A percentile compares a stretch with the other conserved stretches of the same genome.
Evolutionary conservation across 805 yeast genomes (phyloP).

Genomic region (Lachancea thermotolerans): DNA sequence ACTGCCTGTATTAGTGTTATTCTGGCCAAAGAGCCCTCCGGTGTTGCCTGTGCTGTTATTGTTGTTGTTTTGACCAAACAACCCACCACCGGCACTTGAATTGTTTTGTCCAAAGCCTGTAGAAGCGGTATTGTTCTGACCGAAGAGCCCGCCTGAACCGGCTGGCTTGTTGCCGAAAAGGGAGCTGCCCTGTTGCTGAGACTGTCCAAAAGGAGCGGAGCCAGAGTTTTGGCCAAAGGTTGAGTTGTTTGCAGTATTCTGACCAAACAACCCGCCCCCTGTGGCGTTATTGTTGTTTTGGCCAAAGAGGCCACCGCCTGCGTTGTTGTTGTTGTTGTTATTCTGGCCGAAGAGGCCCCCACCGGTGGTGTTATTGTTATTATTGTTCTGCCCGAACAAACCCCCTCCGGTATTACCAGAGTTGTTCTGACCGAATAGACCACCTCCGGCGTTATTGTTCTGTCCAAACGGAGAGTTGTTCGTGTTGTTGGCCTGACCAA

Average conservation of each 20-base stretch:
- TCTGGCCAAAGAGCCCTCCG: constrained; percentile 35
- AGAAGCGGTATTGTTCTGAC: constrained; percentile 27
- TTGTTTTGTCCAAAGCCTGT: constrained; percentile 33
- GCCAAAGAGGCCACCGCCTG: constrained; percentile 25
- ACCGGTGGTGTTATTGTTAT: constrained; percentile 12
- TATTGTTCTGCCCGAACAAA: background rate
- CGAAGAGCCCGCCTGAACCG: constrained; percentile 37
- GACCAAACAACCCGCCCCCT: constrained; percentile 36
- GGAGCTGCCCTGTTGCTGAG: constrained; percentile 20
- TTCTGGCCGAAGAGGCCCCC: constrained; percentile 37
- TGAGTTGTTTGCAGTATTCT: constrained; percentile 27
- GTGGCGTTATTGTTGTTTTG: constrained; percentile 17
- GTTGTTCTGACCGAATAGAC: constrained; percentile 34
- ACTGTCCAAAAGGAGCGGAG: constrained; percentile 15
- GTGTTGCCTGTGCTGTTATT: constrained; percentile 17
- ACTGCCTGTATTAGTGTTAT: constrained; percentile 28
- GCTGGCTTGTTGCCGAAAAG: constrained; percentile 18
- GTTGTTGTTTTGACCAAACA: constrained; percentile 26
- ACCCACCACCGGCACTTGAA: constrained; percentile 21
- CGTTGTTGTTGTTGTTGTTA: constrained; percentile 11
- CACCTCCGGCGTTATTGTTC: constrained; percentile 20
- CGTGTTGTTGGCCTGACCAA: constrained; percentile 23
- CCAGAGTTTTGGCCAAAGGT: constrained; percentile 28
- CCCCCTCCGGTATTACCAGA: background rate
- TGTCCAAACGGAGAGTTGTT: constrained; percentile 25